phyloP scores from a whole-genome alignment of 192 early-diverging fungal species.

The Coemansia sp. region DNA sequence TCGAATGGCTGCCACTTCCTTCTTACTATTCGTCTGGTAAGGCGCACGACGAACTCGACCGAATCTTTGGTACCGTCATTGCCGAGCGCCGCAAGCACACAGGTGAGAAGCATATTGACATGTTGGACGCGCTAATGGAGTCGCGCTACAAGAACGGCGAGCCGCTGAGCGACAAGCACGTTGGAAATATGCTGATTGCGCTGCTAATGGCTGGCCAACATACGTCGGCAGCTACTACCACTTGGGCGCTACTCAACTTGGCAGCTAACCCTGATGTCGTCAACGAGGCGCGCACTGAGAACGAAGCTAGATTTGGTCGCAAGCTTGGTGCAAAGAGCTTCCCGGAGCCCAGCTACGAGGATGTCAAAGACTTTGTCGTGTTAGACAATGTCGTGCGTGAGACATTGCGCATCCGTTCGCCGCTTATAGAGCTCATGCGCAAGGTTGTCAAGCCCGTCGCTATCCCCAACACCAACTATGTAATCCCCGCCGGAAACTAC shows the following conservation, averaged over 20 bases:
- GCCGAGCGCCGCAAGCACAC: slow-evolving; percentile 67
- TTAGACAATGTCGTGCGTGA: slow-evolving; percentile 90
- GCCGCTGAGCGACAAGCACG: slow-evolving; percentile 77
- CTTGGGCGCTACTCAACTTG: slow-evolving; percentile 90
- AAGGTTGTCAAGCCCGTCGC: slow-evolving; percentile 78
- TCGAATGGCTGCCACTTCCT: slow-evolving; percentile 89
- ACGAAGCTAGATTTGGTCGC: slow-evolving; percentile 62
- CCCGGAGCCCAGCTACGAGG: slow-evolving; percentile 64
- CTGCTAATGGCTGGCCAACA: slow-evolving; percentile 98
- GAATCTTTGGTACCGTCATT: slow-evolving; percentile 81
- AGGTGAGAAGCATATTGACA: slow-evolving; percentile 67
- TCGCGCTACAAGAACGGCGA: slow-evolving; percentile 89
- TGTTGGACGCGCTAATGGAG: slow-evolving; percentile 83
- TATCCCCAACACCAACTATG: slow-evolving; percentile 74
- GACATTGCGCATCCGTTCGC: slow-evolving; percentile 90
- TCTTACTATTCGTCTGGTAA: slow-evolving; percentile 83
- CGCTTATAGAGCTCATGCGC: slow-evolving; percentile 93
- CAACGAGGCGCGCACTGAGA: slow-evolving; percentile 75
- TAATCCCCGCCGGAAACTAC: slow-evolving; percentile 90
- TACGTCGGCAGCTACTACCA: slow-evolving; percentile 87
- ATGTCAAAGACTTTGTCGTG: slow-evolving; percentile 70
- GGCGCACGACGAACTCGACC: slow-evolving; percentile 82
- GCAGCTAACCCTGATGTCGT: slow-evolving; percentile 75
- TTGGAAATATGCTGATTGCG: slow-evolving; percentile 97
- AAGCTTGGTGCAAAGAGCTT: slow-evolving; percentile 56